Conservation (phyloP, 192 early-diverging fungal species). For the Backusella luteola region DNA sequence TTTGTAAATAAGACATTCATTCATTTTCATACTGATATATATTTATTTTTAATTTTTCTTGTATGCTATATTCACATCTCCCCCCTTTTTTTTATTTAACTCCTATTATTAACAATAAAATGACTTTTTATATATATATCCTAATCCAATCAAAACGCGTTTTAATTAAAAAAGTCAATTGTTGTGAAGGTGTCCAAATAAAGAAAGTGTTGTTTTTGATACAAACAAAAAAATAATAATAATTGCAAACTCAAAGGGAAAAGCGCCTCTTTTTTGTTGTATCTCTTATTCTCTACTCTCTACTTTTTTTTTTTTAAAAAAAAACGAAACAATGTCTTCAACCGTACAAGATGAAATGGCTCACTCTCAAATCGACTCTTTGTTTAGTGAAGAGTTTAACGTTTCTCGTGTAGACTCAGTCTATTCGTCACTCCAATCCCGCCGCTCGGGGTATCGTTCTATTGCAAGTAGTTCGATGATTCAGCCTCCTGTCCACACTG, state of each 20-base stretch:
- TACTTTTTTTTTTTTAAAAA: not conserved
- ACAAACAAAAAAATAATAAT: not conserved
- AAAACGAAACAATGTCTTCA: not conserved
- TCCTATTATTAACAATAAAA: not conserved
- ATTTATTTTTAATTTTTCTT: not conserved
- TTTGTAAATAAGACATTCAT: conserved; percentile 4
- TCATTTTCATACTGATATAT: not conserved
- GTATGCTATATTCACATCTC: not conserved
- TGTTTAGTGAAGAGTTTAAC: conserved; percentile 14
- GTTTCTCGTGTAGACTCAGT: conserved; percentile 27
- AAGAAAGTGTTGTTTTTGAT: conserved; percentile 1
- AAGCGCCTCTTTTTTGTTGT: not conserved
- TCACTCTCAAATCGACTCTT: conserved; percentile 8
- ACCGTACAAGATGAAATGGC: conserved; percentile 10
- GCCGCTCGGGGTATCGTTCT: conserved; percentile 10
- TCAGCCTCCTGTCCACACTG: conserved; percentile 25
- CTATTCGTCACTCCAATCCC: conserved; percentile 27
- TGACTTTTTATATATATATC: not conserved
- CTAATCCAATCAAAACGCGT: not conserved
- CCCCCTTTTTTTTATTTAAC: not conserved
- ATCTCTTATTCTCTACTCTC: not conserved
- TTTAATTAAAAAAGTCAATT: not conserved
- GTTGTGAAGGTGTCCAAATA: not conserved
- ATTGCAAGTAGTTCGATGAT: conserved; percentile 11
- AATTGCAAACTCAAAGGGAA: not conserved